Base-by-base conservation (phyloP, 1,139 yeast species). In the Debaryomyces sp. region DNA sequence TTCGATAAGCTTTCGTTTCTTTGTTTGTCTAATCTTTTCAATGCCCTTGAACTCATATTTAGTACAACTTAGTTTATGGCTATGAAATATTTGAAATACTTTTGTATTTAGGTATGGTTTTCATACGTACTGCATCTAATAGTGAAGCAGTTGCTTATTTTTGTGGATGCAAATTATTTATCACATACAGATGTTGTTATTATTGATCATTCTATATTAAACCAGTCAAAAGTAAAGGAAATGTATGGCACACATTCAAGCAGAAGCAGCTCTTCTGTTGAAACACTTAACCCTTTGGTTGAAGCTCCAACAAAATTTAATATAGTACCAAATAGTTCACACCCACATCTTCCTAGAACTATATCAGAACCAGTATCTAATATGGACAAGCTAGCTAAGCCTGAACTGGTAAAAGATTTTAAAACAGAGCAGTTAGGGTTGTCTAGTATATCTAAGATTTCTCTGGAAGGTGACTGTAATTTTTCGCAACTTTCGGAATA, bases 1-100 rank as follows among this genome's bases (percentile, higher is more conserved):
- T 29, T 30, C 17, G 43, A 15, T 15, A 29, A 13, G 30, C 22
- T 30, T 12, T 73, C 77, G 47, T 74, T 71, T 46, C 70, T 71
- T 51, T 76, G 75, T 49, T 67, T 68, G 47, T 77, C 79, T 10
- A 84, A 67, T 53, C 80, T 76, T 57, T 80, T 77, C 49, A 86
- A 67, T 7, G 87, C 88, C 61, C 91, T 76, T 2, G 87, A 82
- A 72, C 91, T 85, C 94, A 86, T 85, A 18, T 13, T 33, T 21
- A n/a, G 24, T 33, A 26, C 17, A 15, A 17, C 24, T 30, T 15
- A 12, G n/a, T 27, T 34, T 2, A 12, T 2, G 27, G 24, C 22
- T n/a, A 12, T 42, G 5, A 22, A 33, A 32, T 26, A 41, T 41
- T 35, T n/a, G n/a, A 6, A 35, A 21, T 10, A 35, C 27, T 23